These are phyloP conservation scores for Rhizopus delemar DNA, from an alignment of 371 early-diverging fungal genomes.

Conservation along the genomic window DNA sequence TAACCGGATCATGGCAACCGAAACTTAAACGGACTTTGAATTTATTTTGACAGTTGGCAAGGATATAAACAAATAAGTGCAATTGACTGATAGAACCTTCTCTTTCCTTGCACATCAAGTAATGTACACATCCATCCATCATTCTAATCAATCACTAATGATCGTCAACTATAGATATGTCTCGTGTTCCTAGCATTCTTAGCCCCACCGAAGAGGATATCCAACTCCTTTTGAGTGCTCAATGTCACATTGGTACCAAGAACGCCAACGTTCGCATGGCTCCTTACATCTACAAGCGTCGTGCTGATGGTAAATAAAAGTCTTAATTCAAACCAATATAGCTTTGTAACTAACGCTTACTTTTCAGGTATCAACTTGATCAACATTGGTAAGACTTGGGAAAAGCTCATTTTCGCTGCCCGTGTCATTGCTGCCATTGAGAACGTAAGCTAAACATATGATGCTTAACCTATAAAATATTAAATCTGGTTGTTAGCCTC, in stretches of 20 bases:
- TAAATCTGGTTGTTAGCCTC: constrained; percentile 51
- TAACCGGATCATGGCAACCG: background rate
- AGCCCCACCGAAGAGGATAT: constrained; percentile 87
- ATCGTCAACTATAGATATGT: constrained; percentile 20
- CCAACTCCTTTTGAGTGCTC: constrained; percentile 87
- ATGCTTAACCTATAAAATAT: background rate
- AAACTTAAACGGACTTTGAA: too few relatives aligned
- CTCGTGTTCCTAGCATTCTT: constrained; percentile 48
- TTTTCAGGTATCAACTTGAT: constrained; percentile 81
- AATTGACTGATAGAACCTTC: constrained; percentile 19
- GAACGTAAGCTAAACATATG: constrained; percentile 57
- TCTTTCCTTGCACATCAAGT: constrained; percentile 37
- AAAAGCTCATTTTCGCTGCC: constrained; percentile 99
- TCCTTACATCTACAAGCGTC: constrained; percentile 94
- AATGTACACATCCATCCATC: constrained; percentile 32
- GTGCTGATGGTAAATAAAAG: constrained; percentile 76
- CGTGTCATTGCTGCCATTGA: constrained; percentile 97
- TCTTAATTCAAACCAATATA: background rate
- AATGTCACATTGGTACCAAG: constrained; percentile 86
- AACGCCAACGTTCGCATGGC: constrained; percentile 87
- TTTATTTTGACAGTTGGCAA: too few relatives aligned
- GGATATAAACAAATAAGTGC: constrained; percentile 1
- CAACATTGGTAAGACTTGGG: constrained; percentile 99
- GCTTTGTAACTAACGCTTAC: background rate
- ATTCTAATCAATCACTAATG: constrained; percentile 8